Evolutionary conservation across 345 rosid species (phyloP).

Genomic region (Arabidopsis suecica): DNA sequence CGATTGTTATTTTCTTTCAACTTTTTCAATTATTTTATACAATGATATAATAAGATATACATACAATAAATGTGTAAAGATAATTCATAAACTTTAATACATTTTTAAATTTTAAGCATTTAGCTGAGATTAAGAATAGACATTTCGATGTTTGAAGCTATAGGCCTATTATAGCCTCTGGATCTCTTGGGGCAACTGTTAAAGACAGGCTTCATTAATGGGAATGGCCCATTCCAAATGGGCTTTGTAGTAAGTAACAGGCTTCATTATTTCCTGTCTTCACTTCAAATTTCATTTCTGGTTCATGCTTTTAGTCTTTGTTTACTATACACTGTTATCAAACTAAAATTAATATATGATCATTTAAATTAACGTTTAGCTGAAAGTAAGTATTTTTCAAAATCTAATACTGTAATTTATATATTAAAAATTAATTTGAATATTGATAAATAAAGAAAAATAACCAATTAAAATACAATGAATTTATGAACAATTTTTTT

Average conservation of each 20-base stretch:
- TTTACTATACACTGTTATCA: not conserved
- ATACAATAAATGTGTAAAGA: not conserved
- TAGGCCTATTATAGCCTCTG: not conserved
- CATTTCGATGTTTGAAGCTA: not conserved
- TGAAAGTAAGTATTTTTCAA: not conserved
- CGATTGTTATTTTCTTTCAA: not conserved
- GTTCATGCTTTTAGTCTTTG: not conserved
- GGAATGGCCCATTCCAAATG: not conserved
- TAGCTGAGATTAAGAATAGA: not conserved
- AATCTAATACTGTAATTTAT: not conserved
- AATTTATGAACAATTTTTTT: too few relatives aligned
- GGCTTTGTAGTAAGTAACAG: constrained; percentile 10
- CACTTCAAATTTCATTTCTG: not conserved
- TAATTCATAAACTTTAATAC: not conserved
- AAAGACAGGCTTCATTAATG: not conserved
- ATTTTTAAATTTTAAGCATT: not conserved
- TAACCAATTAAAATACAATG: not conserved
- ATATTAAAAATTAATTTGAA: not conserved
- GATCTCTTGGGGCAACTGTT: constrained; percentile 3
- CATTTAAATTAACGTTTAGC: not conserved
- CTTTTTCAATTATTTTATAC: not conserved
- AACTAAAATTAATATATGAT: not conserved
- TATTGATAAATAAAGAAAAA: not conserved
- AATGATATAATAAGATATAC: not conserved
- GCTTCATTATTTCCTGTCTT: constrained; percentile 11